Evolutionary conservation across 495 filamentous ascomycete genomes (phyloP).

Genomic region (Penicillium canescens): DNA sequence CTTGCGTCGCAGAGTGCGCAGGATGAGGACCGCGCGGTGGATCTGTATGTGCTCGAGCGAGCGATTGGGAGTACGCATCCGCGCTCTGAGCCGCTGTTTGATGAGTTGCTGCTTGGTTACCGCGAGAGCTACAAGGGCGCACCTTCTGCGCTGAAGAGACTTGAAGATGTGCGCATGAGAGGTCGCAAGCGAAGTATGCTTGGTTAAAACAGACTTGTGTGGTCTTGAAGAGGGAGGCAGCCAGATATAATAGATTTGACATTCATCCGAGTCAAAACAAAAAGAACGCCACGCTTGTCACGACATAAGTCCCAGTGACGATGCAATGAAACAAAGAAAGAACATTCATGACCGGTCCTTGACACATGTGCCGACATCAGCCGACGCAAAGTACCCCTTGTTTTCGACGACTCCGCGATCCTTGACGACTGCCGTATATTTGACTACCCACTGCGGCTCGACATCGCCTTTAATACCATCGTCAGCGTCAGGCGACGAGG

Average conservation of each 20-base stretch:
- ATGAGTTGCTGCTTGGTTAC: slow-evolving; percentile 62
- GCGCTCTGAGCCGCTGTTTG: slow-evolving; percentile 75
- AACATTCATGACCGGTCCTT: slow-evolving; percentile 21
- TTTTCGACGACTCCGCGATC: slow-evolving; percentile 97
- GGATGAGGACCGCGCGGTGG: slow-evolving; percentile 93
- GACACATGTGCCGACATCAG: slow-evolving; percentile 58
- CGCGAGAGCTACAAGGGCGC: slow-evolving; percentile 58
- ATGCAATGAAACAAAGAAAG: background rate
- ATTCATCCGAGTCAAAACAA: slow-evolving; percentile 14
- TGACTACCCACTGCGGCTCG: slow-evolving; percentile 89
- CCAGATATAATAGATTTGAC: slow-evolving; percentile 11
- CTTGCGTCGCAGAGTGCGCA: slow-evolving; percentile 78
- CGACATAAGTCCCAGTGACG: slow-evolving; percentile 1
- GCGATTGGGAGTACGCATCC: slow-evolving; percentile 98
- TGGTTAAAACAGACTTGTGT: slow-evolving; percentile 51
- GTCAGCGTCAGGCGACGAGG: slow-evolving; percentile 43
- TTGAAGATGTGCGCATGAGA: slow-evolving; percentile 93
- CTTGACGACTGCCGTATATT: slow-evolving; percentile 97
- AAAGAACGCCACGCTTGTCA: slow-evolving; percentile 40
- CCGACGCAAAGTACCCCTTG: slow-evolving; percentile 93
- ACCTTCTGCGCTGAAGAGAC: slow-evolving; percentile 63
- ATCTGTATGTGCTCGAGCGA: slow-evolving; percentile 94
- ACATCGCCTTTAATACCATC: slow-evolving; percentile 70
- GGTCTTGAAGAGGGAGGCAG: background rate
- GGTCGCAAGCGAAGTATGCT: slow-evolving; percentile 98